Evolutionary conservation across 2,329 filamentous ascomycete genomes (phyloP).

Genomic region (Coniochaeta ligniaria): DNA sequence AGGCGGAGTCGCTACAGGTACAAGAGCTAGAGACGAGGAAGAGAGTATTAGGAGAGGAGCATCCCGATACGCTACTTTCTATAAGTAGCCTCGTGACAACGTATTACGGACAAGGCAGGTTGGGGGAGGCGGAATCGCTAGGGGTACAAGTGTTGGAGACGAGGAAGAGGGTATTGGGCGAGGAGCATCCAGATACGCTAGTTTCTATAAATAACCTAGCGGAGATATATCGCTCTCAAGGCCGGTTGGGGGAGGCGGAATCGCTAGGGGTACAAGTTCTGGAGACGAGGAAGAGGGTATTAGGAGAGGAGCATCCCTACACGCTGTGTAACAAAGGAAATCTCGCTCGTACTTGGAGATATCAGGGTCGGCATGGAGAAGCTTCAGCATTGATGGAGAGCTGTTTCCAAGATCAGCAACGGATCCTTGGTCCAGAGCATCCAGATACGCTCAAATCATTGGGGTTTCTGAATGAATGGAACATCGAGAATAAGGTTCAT

Average conservation of each 20-base stretch:
- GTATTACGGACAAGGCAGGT: constrained; percentile 1
- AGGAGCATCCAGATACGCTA: constrained; percentile 5
- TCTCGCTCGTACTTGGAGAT: no score
- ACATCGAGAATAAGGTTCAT: no score
- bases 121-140: constrained; percentile 2
- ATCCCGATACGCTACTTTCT: constrained; percentile 5
- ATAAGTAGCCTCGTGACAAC: constrained; percentile 4
- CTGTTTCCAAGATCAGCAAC: constrained; percentile 8
- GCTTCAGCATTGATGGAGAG: constrained; percentile 3
- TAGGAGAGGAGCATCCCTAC: constrained; percentile 7
- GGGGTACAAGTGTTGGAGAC: constrained; percentile 1
- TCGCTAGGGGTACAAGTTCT: neutral
- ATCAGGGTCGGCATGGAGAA: no score
- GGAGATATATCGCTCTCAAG: no score
- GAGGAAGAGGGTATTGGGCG: neutral
- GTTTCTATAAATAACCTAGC: constrained; percentile 4
- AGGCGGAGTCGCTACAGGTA: constrained; percentile 2
- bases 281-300: constrained; percentile 1
- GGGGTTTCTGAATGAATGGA: no score
- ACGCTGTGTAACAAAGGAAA: no score
- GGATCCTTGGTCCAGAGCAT: no score
- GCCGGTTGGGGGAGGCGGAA: constrained; percentile 2
- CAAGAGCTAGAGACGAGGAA: constrained; percentile 1
- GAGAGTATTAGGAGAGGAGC: constrained; percentile 1
- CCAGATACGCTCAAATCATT: no score